phyloP scores from a whole-genome alignment of 2,329 filamentous ascomycete genomes.

The Dryadomyces sulphureus region DNA sequence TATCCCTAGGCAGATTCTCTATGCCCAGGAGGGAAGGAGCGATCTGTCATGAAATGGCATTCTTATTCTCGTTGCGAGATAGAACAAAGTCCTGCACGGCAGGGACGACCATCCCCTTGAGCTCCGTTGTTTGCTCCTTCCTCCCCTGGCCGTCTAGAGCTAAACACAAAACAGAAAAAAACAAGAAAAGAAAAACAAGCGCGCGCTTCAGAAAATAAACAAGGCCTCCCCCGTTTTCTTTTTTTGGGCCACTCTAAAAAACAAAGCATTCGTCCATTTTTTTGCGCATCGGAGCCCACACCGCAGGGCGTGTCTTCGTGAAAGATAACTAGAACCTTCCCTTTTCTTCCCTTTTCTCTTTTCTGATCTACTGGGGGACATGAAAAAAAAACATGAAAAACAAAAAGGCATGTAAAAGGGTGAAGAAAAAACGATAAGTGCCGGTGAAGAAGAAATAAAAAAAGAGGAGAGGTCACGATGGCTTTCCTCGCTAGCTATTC shows the following conservation, averaged over 20 bases:
- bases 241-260: background rate
- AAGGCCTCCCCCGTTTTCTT: background rate
- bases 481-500: background rate
- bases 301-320: background rate
- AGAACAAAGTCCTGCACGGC: background rate
- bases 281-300: background rate
- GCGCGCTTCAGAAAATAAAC: background rate
- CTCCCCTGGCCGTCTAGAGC: background rate
- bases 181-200: background rate
- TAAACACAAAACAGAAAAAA: background rate
- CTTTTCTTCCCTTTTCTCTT: background rate
- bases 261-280: background rate
- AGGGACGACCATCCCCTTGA: background rate
- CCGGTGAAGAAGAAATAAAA: too few species aligned
- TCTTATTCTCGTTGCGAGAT: background rate
- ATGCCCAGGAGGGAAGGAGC: background rate
- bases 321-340: background rate
- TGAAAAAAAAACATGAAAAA: background rate
- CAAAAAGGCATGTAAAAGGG: background rate
- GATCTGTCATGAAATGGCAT: background rate
- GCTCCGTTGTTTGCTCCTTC: background rate
- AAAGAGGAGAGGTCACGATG: background rate
- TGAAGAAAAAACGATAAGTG: background rate
- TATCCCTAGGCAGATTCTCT: background rate
- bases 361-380: constrained; percentile 1